phyloP scores from a whole-genome alignment of 768 basidiomycete genomes.

The Termitomyces sp. region DNA sequence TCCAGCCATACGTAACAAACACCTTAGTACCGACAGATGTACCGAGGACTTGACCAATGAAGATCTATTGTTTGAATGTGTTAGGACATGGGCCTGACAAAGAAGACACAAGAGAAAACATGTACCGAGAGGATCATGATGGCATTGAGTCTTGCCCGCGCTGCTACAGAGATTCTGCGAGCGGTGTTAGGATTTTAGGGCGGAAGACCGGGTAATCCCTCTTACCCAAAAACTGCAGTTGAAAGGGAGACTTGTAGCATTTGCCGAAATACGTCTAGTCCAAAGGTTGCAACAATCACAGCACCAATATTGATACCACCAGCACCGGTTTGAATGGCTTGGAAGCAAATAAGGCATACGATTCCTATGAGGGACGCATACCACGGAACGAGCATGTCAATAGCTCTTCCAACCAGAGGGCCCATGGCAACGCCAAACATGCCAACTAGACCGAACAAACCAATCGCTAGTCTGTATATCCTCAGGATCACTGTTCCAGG shows the following conservation, averaged over 20 bases:
- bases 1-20: slow-evolving; percentile 72
- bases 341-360: slow-evolving; percentile 45
- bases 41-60: slow-evolving; percentile 82
- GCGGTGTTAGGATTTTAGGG: not conserved
- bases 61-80: slow-evolving; percentile 38
- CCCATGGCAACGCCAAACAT: slow-evolving; percentile 68
- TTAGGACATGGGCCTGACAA: not conserved
- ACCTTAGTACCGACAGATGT: slow-evolving; percentile 72
- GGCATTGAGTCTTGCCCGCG: slow-evolving; percentile 74
- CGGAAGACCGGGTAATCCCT: no score
- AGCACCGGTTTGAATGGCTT: slow-evolving; percentile 64
- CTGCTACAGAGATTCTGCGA: slow-evolving; percentile 38
- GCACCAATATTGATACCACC: slow-evolving; percentile 70
- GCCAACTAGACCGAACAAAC: slow-evolving; percentile 74
- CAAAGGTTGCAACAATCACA: slow-evolving; percentile 66
- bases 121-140: slow-evolving; percentile 65
- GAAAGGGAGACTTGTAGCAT: slow-evolving; percentile 68
- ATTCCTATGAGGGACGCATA: slow-evolving; percentile 64
- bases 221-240: slow-evolving; percentile 58
- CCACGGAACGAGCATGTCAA: slow-evolving; percentile 79
- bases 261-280: slow-evolving; percentile 73
- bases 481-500: not conserved
- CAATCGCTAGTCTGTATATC: slow-evolving; percentile 48
- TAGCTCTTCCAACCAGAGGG: slow-evolving; percentile 65
- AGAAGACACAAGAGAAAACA: not conserved